Evolutionary conservation across 495 filamentous ascomycete species (phyloP), one percentile per base, ranked within the genome.

Genomic region (Trichoderma virens): DNA sequence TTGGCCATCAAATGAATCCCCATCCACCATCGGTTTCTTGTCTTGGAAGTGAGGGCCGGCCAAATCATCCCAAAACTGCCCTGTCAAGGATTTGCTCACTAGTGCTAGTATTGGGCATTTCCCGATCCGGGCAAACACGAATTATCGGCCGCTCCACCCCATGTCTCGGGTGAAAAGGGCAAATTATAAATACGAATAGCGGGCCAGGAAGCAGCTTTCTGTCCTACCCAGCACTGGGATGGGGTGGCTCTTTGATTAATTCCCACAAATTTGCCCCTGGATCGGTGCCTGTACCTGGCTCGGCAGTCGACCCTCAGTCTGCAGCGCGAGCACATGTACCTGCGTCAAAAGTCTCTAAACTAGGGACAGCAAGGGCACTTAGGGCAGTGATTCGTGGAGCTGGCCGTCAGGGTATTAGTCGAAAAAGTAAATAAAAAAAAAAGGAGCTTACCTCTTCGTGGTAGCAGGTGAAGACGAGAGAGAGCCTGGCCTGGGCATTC

Each of bases 171-270:
- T 56, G 51, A 56, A n/a, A 56, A 56, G 51, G 51, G 51, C 51
- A 56, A 56, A 56, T 56, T 56, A 56, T 56, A 28, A 56, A 56
- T 56, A 56, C 51, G 51, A 56, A 56, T 31, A 35, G 51, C 51
- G 51, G 51, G 43, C 18, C n/a, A 5, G 6, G 13, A 30, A 28
- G 51, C 27, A 30, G 51, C 25, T 30, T 18, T 56, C 51, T 27
- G 51, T 30, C 2, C 51, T 25, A 56, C 51, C 23, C 11, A 9
- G 27, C 51, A 31, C 16, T 56, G 18, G 23, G 51, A 56, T 56
- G 51, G 51, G 25, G 51, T 27, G 23, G 51, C 20, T 47, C 6
- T 56, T 56, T 56, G 51, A 56, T 56, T 56, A 56, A 56, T 56
- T 11, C 51, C 51, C 51, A 56, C 51, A 35, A 35, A 35, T 28